These are phyloP conservation scores for Oryza rufipogon DNA, from an alignment of 176 grass and related monocot genomes.

Conservation along the genomic window DNA sequence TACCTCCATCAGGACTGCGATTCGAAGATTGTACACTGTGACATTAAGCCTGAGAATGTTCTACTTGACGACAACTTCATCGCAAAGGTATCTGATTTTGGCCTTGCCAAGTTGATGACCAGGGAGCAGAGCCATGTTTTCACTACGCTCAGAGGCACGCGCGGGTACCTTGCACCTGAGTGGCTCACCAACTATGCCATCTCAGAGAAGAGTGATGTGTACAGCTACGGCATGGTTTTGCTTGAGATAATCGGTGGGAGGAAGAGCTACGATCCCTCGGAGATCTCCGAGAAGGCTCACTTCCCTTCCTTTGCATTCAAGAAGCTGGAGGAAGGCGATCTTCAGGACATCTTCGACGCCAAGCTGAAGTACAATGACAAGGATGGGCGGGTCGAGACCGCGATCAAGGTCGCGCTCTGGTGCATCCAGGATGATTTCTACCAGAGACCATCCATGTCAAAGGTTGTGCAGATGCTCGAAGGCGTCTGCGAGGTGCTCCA, in stretches of 20 bases:
- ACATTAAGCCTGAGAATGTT: conserved; percentile 98
- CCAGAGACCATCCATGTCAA: conserved; percentile 78
- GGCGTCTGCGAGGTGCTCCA: conserved; percentile 74
- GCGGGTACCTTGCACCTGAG: conserved; percentile 91
- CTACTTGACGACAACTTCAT: conserved; percentile 81
- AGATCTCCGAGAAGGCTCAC: conserved; percentile 80
- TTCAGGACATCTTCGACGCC: conserved; percentile 61
- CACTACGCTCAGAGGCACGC: conserved; percentile 81
- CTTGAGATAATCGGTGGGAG: conserved; percentile 87
- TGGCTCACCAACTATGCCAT: conserved; percentile 93
- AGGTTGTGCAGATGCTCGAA: conserved; percentile 93
- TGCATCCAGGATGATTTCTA: conserved; percentile 93
- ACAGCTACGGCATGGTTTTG: conserved; percentile 95
- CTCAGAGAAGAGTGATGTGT: conserved; percentile 95
- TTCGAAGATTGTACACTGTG: conserved; percentile 90
- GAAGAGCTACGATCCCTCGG: conserved; percentile 77
- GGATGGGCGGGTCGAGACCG: conserved; percentile 61
- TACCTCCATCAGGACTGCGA: conserved; percentile 96
- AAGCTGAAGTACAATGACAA: conserved; percentile 54
- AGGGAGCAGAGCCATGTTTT: conserved; percentile 98
- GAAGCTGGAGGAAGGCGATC: conserved; percentile 76
- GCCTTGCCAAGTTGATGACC: conserved; percentile 97
- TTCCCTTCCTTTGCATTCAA: conserved; percentile 88
- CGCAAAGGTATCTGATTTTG: conserved; percentile 96
- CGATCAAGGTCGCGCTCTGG: conserved; percentile 89